phyloP scores from a whole-genome alignment of 257 asterid species.

The Fraxinus cuspidata region DNA sequence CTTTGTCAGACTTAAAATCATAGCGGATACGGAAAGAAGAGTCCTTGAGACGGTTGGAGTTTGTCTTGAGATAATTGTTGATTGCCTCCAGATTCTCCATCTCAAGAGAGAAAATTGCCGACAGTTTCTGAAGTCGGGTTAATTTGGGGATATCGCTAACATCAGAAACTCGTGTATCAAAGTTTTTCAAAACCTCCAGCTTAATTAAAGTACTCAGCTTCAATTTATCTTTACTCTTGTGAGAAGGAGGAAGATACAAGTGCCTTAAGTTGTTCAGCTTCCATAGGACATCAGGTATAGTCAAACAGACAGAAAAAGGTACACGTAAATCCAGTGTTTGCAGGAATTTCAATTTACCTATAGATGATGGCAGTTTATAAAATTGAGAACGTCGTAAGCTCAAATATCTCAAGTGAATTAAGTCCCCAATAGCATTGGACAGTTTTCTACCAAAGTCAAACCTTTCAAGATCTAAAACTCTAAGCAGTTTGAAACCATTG shows the following conservation, averaged over 20 bases:
- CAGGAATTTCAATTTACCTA: conserved; percentile 42
- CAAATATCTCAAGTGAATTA: conserved; percentile 50
- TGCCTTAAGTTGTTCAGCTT: conserved; percentile 47
- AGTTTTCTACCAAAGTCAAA: conserved; percentile 44
- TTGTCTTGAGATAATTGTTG: conserved; percentile 22
- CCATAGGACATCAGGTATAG: conserved; percentile 48
- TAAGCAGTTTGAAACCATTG: conserved; percentile 35
- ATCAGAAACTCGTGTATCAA: conserved; percentile 47
- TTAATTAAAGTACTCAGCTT: conserved; percentile 36
- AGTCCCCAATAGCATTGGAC: conserved; percentile 38
- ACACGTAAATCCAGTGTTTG: conserved; percentile 49
- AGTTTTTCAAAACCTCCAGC: conserved; percentile 51
- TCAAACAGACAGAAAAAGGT: conserved; percentile 37
- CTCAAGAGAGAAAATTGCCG: conserved; percentile 39
- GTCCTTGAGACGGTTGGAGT: conserved; percentile 31
- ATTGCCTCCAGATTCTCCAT: conserved; percentile 39
- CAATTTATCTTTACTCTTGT: conserved; percentile 35
- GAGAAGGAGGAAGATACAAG: conserved; percentile 59
- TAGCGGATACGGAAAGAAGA: conserved; percentile 47
- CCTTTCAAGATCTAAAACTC: conserved; percentile 57
- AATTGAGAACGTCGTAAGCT: conserved; percentile 47
- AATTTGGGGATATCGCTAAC: conserved; percentile 45
- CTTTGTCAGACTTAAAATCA: conserved; percentile 44
- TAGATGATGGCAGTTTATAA: conserved; percentile 41
- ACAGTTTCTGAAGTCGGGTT: conserved; percentile 45